Evolutionary conservation across 495 filamentous ascomycete genomes (phyloP).

Genomic region (Penicillium coffeae): DNA sequence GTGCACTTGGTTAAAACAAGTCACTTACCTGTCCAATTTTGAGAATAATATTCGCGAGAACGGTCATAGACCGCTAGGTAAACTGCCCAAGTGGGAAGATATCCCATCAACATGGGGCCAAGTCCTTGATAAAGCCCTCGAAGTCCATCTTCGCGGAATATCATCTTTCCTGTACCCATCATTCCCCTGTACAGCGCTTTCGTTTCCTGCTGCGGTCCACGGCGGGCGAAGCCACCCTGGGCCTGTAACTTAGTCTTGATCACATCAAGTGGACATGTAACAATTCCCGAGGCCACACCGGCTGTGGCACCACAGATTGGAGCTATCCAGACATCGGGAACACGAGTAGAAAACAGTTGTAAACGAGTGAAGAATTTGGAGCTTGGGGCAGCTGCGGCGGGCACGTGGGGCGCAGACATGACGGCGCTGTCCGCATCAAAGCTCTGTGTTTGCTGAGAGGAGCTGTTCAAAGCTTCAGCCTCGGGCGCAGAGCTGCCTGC

Average conservation of each 20-base stretch:
- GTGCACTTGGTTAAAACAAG: neutral
- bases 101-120: constrained; percentile 90
- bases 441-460: constrained; percentile 24
- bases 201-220: constrained; percentile 43
- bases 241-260: constrained; percentile 99
- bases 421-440: constrained; percentile 19
- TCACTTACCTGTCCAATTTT: constrained; percentile 57
- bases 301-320: constrained; percentile 80
- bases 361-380: constrained; percentile 48
- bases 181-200: constrained; percentile 73
- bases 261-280: constrained; percentile 96
- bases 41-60: constrained; percentile 67
- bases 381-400: constrained; percentile 15
- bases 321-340: constrained; percentile 53
- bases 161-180: constrained; percentile 76
- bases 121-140: constrained; percentile 90
- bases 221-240: constrained; percentile 70
- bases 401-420: constrained; percentile 17
- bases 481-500: constrained; percentile 19
- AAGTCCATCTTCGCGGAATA: constrained; percentile 83
- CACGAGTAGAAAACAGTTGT: constrained; percentile 48
- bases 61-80: constrained; percentile 95
- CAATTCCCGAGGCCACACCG: constrained; percentile 85
- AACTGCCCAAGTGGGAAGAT: constrained; percentile 96
- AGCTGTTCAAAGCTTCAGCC: constrained; percentile 25